A percentile compares a stretch with the other conserved stretches of the same genome.
Conservation (phyloP, 176 grass and related monocot species). For the Canna indica region DNA sequence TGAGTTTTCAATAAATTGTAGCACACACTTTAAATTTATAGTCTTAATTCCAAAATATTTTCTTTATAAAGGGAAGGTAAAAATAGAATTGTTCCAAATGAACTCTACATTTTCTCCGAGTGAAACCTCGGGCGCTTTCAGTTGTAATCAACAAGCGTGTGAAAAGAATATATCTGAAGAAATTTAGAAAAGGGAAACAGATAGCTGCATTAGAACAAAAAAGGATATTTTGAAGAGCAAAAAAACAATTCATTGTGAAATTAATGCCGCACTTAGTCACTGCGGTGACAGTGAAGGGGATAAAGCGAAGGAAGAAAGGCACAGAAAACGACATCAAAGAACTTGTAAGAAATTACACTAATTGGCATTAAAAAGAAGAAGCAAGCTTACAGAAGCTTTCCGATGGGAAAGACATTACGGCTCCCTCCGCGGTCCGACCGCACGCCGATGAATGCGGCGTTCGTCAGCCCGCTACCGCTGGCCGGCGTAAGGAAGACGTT, state of each 20-base stretch:
- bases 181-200: no score
- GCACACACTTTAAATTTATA: not conserved
- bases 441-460: slow-evolving; percentile 60
- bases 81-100: no score
- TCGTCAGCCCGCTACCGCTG: slow-evolving; percentile 31
- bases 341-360: no score
- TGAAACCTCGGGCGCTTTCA: no score
- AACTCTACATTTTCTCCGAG: no score
- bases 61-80: not conserved
- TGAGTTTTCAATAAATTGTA: not conserved
- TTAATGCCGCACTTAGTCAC: no score
- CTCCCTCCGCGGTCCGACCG: slow-evolving; percentile 32
- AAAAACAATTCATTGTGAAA: no score
- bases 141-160: no score
- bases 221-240: no score
- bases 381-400: slow-evolving; percentile 58
- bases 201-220: no score
- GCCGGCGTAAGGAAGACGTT: slow-evolving; percentile 55
- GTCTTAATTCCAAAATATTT: not conserved
- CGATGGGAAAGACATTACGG: slow-evolving; percentile 61
- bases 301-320: not conserved
- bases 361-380: not conserved
- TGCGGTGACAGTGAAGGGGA: no score
- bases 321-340: not conserved
- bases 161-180: no score